phyloP scores from a whole-genome alignment of 2,329 filamentous ascomycete genomes.

The Emmonsiellopsis sp. region DNA sequence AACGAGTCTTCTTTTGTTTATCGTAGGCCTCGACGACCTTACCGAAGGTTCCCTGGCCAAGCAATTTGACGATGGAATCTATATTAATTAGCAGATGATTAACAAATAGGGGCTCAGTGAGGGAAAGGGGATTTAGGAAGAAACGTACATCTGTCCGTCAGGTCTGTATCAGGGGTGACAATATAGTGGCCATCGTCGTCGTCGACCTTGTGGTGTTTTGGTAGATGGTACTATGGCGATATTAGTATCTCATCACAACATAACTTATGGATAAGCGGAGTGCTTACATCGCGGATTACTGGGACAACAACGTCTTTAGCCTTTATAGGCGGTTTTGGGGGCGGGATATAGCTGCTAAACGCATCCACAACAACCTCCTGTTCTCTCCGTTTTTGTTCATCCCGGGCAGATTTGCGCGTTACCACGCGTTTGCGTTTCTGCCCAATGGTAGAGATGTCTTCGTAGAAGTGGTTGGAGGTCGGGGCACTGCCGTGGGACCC shows the following conservation, averaged over 20 bases:
- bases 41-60: slow-evolving; percentile 95
- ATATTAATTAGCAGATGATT: slow-evolving; percentile 13
- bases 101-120: slow-evolving; percentile 1
- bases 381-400: slow-evolving; percentile 71
- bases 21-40: slow-evolving; percentile 95
- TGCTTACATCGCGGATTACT: slow-evolving; percentile 49
- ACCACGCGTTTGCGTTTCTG: slow-evolving; percentile 78
- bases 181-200: slow-evolving; percentile 98
- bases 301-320: slow-evolving; percentile 64
- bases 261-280: not conserved
- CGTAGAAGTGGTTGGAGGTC: slow-evolving; percentile 52
- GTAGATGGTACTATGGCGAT: slow-evolving; percentile 33
- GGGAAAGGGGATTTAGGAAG: not conserved
- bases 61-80: slow-evolving; percentile 83
- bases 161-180: slow-evolving; percentile 72
- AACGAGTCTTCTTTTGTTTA: slow-evolving; percentile 63
- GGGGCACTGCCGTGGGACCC: slow-evolving; percentile 51
- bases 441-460: slow-evolving; percentile 57
- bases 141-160: slow-evolving; percentile 80
- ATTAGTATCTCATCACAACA: slow-evolving; percentile 4
- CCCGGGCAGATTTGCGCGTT: slow-evolving; percentile 69
- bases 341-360: slow-evolving; percentile 72
- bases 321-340: slow-evolving; percentile 82
- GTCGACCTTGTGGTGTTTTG: slow-evolving; percentile 64
- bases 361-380: slow-evolving; percentile 61